These are phyloP conservation scores for Cutaneotrichosporon sp. DNA, from an alignment of 1,284 basidiomycete genomes.

Conservation along the genomic window DNA sequence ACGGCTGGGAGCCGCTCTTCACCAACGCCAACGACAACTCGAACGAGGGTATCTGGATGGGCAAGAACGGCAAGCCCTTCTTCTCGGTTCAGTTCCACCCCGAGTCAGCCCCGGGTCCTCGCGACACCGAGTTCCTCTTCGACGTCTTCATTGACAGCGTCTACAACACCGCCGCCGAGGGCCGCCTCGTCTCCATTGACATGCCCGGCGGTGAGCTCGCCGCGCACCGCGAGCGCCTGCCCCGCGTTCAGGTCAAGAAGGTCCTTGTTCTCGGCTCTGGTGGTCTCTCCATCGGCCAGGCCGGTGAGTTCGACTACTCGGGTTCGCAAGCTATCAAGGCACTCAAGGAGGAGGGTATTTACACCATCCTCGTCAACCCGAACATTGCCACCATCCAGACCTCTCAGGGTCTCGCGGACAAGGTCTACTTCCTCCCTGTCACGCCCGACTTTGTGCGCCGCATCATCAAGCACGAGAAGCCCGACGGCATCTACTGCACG, in stretches of 20 bases:
- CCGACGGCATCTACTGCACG: conserved; percentile 97
- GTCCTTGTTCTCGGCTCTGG: conserved; percentile 98
- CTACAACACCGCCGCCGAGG: conserved; percentile 69
- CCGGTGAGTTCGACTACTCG: conserved; percentile 99
- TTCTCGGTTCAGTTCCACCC: conserved; percentile 99
- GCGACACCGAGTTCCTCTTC: conserved; percentile 98
- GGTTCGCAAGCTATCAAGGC: conserved; percentile 99
- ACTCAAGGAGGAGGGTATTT: conserved; percentile 96
- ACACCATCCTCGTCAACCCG: conserved; percentile 96
- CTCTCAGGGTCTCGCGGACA: conserved; percentile 94
- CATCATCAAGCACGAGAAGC: conserved; percentile 97
- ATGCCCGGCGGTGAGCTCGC: conserved; percentile 85
- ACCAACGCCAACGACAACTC: conserved; percentile 94
- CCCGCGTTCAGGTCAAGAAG: conserved; percentile 78
- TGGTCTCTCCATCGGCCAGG: conserved; percentile 95
- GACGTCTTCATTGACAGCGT: conserved; percentile 94
- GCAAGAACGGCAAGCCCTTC: conserved; percentile 73
- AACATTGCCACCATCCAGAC: conserved; percentile 99
- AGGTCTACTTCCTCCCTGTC: conserved; percentile 98
- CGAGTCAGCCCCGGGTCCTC: conserved; percentile 95
- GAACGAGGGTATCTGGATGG: conserved; percentile 96
- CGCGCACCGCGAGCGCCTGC: conserved; percentile 69
- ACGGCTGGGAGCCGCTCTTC: conserved; percentile 92
- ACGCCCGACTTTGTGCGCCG: conserved; percentile 97
- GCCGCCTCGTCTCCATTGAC: conserved; percentile 68